Percentiles rank a stretch among this genome's conserved stretches.
These are phyloP conservation scores for Penicillium pancosmium DNA, from an alignment of 495 filamentous ascomycete species.

Conservation along the genomic window DNA sequence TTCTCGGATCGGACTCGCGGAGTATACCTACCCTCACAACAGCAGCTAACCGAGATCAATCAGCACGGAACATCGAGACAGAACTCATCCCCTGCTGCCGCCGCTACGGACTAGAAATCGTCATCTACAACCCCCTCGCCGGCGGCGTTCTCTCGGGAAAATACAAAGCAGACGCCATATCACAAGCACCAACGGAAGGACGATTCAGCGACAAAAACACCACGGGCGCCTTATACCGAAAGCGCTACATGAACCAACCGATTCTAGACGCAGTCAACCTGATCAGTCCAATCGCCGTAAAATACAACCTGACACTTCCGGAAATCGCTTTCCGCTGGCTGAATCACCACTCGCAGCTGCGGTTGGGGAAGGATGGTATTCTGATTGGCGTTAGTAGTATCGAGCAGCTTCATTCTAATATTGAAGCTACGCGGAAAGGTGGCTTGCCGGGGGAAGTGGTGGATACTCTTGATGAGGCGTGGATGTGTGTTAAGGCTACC, in stretches of 20 bases:
- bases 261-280: conserved; percentile 52
- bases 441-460: conserved; percentile 58
- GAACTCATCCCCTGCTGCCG: conserved; percentile 78
- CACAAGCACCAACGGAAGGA: background rate
- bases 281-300: conserved; percentile 44
- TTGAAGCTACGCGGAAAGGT: conserved; percentile 58
- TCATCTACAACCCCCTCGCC: conserved; percentile 84
- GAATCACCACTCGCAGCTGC: conserved; percentile 44
- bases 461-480: conserved; percentile 55
- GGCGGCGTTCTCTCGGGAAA: conserved; percentile 76
- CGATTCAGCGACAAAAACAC: background rate
- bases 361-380: conserved; percentile 40
- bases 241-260: conserved; percentile 46
- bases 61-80: conserved; percentile 69
- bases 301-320: conserved; percentile 44
- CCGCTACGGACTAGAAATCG: conserved; percentile 82
- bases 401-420: conserved; percentile 53
- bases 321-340: conserved; percentile 55
- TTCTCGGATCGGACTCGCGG: too few species aligned
- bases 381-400: conserved; percentile 57
- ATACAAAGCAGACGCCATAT: background rate
- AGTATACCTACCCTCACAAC: too few species aligned
- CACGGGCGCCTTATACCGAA: conserved; percentile 40
- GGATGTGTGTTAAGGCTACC: conserved; percentile 37
- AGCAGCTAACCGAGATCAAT: background rate